A percentile compares a stretch with the other conserved stretches of the same genome.
Conservation (phyloP, 2,329 filamentous ascomycete genomes). For the Colletotrichum costaricense region DNA sequence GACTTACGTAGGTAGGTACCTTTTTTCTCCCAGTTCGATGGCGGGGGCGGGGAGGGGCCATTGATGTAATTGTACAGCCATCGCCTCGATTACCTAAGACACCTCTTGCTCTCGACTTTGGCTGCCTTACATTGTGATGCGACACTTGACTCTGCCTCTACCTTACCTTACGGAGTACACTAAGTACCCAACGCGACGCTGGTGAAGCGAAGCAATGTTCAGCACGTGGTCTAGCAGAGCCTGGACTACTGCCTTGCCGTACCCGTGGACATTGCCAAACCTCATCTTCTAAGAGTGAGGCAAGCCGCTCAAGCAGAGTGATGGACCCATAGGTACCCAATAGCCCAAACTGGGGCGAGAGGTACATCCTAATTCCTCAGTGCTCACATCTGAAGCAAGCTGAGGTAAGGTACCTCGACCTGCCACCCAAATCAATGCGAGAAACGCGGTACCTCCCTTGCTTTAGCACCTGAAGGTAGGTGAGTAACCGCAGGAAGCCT, state of each 20-base stretch:
- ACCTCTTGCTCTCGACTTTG: background rate
- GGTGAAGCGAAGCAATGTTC: background rate
- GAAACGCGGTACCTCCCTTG: background rate
- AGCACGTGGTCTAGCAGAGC: slow-evolving; percentile 3
- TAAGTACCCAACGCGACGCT: background rate
- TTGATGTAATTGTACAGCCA: slow-evolving; percentile 46
- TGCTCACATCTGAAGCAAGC: background rate
- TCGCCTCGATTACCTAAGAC: background rate
- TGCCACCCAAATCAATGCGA: slow-evolving; percentile 14
- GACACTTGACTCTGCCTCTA: background rate
- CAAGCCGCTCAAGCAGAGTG: background rate
- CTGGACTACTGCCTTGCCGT: background rate
- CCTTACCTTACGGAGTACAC: too few species aligned
- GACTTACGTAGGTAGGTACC: slow-evolving; percentile 20
- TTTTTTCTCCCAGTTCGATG: slow-evolving; percentile 22
- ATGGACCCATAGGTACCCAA: background rate
- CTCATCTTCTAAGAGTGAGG: too few species aligned
- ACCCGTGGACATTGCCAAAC: background rate
- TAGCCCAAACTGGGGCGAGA: background rate
- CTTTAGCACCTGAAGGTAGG: too few species aligned
- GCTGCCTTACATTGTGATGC: background rate
- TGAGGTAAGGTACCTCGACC: background rate
- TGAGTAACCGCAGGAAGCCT: slow-evolving; percentile 13
- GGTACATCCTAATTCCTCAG: background rate
- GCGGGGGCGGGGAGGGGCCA: slow-evolving; percentile 39